Evolutionary conservation across 257 asterid species (phyloP).

Genomic region (Nicotiana paniculata): DNA sequence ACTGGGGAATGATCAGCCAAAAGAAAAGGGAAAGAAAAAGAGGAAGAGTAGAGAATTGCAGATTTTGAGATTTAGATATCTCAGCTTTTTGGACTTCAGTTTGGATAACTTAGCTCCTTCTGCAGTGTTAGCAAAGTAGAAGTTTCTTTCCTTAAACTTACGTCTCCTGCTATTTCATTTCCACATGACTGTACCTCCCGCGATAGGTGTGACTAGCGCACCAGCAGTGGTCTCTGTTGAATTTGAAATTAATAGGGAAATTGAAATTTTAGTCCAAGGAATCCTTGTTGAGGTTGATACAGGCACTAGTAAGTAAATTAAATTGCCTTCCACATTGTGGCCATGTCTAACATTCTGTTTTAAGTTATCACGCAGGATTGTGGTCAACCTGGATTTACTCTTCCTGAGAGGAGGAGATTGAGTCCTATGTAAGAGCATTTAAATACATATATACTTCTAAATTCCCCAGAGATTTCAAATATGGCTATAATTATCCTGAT

Average conservation of each 20-base stretch:
- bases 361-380: constrained; percentile 50
- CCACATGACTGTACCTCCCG: neutral
- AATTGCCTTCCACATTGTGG: neutral
- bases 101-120: neutral
- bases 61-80: neutral
- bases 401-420: constrained; percentile 76
- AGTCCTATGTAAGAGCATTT: constrained; percentile 40
- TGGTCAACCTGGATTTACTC: constrained; percentile 93
- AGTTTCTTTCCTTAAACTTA: neutral
- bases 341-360: constrained; percentile 9
- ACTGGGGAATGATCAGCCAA: neutral
- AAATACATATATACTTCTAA: neutral
- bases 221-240: neutral
- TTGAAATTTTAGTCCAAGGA: neutral
- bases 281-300: constrained; percentile 2
- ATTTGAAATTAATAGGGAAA: neutral
- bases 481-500: neutral
- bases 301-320: neutral
- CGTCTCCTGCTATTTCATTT: neutral
- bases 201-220: neutral
- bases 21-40: neutral
- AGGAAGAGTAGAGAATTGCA: neutral
- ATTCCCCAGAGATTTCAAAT: neutral
- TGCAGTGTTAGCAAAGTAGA: neutral
- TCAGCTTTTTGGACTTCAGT: neutral